Conservation (phyloP, 73 alveolate genomes). For the Symbiodinium natans region DNA sequence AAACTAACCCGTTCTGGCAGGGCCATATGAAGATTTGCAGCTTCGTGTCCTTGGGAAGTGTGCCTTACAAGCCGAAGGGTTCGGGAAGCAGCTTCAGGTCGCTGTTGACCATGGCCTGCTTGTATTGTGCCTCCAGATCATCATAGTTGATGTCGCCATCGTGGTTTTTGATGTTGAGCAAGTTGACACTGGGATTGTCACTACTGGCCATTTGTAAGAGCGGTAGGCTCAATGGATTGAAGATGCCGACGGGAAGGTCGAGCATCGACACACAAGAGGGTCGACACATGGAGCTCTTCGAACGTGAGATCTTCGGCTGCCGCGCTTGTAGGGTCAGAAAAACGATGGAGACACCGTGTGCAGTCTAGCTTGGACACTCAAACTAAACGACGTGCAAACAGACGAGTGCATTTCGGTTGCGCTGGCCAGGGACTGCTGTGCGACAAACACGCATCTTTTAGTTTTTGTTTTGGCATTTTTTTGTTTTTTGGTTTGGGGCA, state of each 20-base stretch:
- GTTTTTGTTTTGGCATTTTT: no score
- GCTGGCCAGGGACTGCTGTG: no score
- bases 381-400: no score
- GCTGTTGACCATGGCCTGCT: background rate
- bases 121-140: background rate
- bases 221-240: background rate
- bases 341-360: no score
- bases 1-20: background rate
- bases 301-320: no score
- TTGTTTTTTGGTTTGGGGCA: no score
- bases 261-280: background rate
- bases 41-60: slow-evolving; percentile 22
- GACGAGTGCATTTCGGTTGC: no score
- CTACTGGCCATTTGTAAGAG: background rate
- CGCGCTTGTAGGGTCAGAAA: no score
- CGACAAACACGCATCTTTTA: no score
- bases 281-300: no score
- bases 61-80: background rate
- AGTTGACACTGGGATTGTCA: background rate
- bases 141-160: background rate
- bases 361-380: no score
- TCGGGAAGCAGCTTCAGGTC: slow-evolving; percentile 13
- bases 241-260: background rate
- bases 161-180: background rate
- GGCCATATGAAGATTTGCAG: background rate